Base-by-base conservation (phyloP, 1,139 yeast genomes). In the Suhomyces bolitotheri region DNA sequence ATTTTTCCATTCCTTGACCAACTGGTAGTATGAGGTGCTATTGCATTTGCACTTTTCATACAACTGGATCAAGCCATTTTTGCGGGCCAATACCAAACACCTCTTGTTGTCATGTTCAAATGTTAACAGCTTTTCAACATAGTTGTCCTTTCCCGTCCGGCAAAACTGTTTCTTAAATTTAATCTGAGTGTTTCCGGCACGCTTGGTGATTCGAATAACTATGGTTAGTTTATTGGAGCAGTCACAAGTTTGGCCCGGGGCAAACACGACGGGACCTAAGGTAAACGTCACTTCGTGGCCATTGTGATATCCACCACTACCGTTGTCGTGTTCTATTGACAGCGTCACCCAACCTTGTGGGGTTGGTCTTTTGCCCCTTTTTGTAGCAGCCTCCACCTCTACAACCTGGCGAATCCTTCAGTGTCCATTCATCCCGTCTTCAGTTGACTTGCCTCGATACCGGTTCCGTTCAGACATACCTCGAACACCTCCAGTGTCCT, bases 1-100 rank as follows among this genome's bases (percentile, higher is more conserved):
- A 33, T 57, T 60, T 41, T 53, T 58, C 67, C 66, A 64, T 37
- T 62, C 71, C 26, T 47, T 50, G 27, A 49, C 40, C 12, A 60
- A 47, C 31, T 50, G 51, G 38, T 51, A 55, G 24, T 34, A 34
- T 16, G 35, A 20, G 14, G 34, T 38, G 12, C 16, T 24, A 7
- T 33, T 20, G 24, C 33, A 24, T 10, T 16, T 21, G 24, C 36
- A 31, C 22, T 31, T 30, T 33, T 61, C 62, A 38, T 56, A 65
- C 28, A 66, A 42, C 41, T 64, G 70, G 22, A 66, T 52, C 23
- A 61, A 39, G 5, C 67, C 68, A n/a, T 49, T 45, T 22, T 49
- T 50, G 27, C 66, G 46, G 17, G 59, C 64, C 4, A 63, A 30
- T 7, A 54, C 60, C 38, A 64, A 41, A 42, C 56, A 62, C 14